Evolutionary conservation across 257 asterid species (phyloP).

Genomic region (Fraxinus pennsylvanica): DNA sequence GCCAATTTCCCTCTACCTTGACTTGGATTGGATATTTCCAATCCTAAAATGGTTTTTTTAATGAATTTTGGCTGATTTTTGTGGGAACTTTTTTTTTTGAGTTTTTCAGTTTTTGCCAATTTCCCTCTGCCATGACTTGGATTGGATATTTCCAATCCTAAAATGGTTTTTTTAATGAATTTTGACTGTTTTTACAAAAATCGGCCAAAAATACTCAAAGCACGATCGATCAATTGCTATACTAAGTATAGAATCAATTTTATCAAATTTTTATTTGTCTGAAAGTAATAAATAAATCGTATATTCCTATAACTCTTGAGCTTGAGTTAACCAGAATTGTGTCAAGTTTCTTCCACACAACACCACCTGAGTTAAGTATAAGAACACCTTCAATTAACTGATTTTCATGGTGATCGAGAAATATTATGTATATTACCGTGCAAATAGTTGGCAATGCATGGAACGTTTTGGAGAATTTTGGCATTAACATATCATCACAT

Average conservation of each 20-base stretch:
- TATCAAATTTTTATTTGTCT: background rate
- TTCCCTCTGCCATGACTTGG: conserved; percentile 29
- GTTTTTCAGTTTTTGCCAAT: conserved; percentile 24
- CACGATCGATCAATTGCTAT: too few species aligned
- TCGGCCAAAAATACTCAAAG: background rate
- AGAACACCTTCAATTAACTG: too few species aligned
- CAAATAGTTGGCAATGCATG: too few species aligned
- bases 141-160: background rate
- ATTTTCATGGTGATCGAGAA: too few species aligned
- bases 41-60: background rate
- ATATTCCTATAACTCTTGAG: too few species aligned
- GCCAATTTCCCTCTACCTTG: conserved; percentile 30
- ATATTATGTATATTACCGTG: background rate
- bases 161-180: background rate
- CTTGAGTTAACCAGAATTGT: too few species aligned
- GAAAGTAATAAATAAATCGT: too few species aligned
- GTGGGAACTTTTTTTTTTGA: conserved; percentile 28
- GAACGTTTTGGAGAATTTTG: too few species aligned
- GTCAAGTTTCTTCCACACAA: too few species aligned
- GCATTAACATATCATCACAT: too few species aligned
- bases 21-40: background rate
- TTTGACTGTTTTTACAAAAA: background rate
- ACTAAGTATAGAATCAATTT: background rate
- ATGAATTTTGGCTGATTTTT: too few species aligned
- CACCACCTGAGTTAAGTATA: too few species aligned